Evolutionary conservation across 177 flowering plant genomes (phyloP), one percentile per base, ranked within the genome.

Genomic region (Vitis hybrid): DNA sequence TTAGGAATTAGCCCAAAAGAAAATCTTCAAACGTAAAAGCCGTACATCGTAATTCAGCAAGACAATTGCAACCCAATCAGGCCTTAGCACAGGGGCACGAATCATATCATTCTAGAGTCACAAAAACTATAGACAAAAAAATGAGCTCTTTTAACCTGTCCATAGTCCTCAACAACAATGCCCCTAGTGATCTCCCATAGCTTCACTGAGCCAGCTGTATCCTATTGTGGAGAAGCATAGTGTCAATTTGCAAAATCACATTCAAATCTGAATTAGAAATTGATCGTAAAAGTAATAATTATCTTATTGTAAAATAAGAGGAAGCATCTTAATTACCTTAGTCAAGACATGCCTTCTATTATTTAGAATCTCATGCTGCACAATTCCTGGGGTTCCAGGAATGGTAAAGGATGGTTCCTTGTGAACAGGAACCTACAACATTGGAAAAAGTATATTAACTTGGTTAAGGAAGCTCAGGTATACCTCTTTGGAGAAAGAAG

Each of bases 151-250:
- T 5, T 21, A 30, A 93, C 99, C 97, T 93, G 81, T 71, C 99
- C 99, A 81, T 88, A 95, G 76, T 95, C 94, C 77, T 93, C 89
- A 73, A 89, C 79, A 61, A 95, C 97, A 72, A 85, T 55, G 9
- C 99, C 99, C 73, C 82, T 81, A 11, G 99, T 95, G 58, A 95
- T 88, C 80, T 95, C 99, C 99, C 99, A 95, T 65, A 93, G 85
- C 81, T 95, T 91, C 67, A 93, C 98, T 32, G 90, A 83, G 65
- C 88, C 99, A 69, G 79, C 83, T 63, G 98, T 81, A 71, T 95
- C 99, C 99, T 95, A 73, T 32, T 14, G 76, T 56, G 69, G 40
- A 27, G 30, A 52, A 52, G 15, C 50, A 69, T 3, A 58, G 60
- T 7, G 51, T 67, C 68, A 71, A 55, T 30, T 49, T 57, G 6